A percentile compares a stretch with the other conserved stretches of the same genome.
These are phyloP conservation scores for Ailanthus altissimus DNA, from an alignment of 345 rosid genomes.

Conservation along the genomic window DNA sequence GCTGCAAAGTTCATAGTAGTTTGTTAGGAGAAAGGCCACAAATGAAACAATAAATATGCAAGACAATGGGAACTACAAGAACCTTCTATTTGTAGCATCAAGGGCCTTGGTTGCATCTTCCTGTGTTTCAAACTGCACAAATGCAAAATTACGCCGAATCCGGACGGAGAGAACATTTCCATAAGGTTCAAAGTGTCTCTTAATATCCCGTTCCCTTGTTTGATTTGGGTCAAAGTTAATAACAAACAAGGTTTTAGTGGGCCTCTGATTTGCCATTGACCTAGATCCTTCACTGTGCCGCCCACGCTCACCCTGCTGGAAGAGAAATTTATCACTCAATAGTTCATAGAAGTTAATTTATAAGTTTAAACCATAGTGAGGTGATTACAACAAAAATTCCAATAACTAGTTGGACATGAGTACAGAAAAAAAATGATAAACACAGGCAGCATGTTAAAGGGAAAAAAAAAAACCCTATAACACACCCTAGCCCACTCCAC, in stretches of 20 bases:
- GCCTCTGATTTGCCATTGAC: conserved; percentile 58
- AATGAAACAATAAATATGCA: background rate
- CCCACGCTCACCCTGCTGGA: conserved; percentile 71
- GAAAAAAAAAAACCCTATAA: background rate
- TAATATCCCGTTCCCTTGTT: conserved; percentile 70
- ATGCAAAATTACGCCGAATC: conserved; percentile 75
- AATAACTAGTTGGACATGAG: background rate
- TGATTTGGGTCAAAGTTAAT: conserved; percentile 80
- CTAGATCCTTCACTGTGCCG: conserved; percentile 63
- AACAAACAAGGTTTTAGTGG: conserved; percentile 83
- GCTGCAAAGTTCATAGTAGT: conserved; percentile 40
- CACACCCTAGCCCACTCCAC: conserved; percentile 90
- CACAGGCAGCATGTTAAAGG: background rate
- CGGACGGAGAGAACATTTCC: conserved; percentile 73
- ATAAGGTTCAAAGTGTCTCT: conserved; percentile 76
- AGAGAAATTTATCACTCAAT: background rate
- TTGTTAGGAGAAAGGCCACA: background rate
- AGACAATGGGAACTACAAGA: conserved; percentile 2
- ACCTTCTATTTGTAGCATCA: conserved; percentile 78
- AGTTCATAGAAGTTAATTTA: background rate
- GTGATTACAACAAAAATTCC: background rate
- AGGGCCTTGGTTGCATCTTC: conserved; percentile 86
- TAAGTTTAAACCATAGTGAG: background rate
- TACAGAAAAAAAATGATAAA: background rate
- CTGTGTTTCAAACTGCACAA: conserved; percentile 78